Evolutionary conservation across 208 protist species (phyloP).

Genomic region (Acanthamoeba divionensis): DNA sequence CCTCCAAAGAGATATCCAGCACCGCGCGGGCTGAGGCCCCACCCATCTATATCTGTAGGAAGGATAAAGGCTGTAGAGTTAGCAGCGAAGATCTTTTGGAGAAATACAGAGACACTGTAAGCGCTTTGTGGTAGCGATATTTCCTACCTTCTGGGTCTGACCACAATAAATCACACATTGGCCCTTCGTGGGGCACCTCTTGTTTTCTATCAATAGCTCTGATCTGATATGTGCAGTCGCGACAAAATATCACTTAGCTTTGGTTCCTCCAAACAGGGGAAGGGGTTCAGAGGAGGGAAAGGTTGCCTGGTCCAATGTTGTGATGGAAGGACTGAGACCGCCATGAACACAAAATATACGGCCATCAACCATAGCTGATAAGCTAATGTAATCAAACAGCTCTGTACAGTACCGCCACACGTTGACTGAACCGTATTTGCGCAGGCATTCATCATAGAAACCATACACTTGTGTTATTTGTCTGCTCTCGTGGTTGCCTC

Average conservation of each 20-base stretch:
- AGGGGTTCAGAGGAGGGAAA: neutral
- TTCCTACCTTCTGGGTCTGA: conserved; percentile 93
- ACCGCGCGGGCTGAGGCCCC: conserved; percentile 95
- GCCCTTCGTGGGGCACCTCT: conserved; percentile 97
- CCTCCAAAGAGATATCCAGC: conserved; percentile 99
- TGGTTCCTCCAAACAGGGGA: neutral
- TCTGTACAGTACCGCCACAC: conserved; percentile 99
- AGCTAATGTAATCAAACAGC: conserved; percentile 98
- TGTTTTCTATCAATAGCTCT: conserved; percentile 89
- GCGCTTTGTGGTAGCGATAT: no score
- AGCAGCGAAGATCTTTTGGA: no score
- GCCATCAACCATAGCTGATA: conserved; percentile 97
- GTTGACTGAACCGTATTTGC: conserved; percentile 98
- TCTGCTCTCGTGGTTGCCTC: no score
- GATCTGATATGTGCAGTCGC: neutral
- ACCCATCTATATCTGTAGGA: conserved; percentile 88
- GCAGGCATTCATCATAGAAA: conserved; percentile 99
- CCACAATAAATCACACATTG: conserved; percentile 99
- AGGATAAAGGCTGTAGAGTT: neutral
- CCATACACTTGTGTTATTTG: no score
- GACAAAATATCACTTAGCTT: no score
- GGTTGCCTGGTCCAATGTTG: conserved; percentile 90
- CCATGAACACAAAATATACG: conserved; percentile 98
- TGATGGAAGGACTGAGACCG: conserved; percentile 96
- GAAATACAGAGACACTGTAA: no score